These are phyloP conservation scores for Lagerstroemia speciosa DNA, from an alignment of 345 rosid species.

Conservation along the genomic window DNA sequence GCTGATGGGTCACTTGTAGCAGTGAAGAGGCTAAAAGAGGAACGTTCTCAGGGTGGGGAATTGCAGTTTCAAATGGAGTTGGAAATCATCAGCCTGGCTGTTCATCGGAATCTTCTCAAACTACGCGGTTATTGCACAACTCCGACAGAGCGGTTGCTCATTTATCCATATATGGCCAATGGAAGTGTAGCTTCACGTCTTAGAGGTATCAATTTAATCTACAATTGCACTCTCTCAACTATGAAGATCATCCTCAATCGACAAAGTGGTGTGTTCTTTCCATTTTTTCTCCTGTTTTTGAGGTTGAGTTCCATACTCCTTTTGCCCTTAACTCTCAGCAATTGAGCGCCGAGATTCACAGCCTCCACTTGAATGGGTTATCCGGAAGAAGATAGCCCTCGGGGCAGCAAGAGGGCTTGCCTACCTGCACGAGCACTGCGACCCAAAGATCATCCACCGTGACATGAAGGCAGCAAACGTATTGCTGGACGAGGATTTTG, in stretches of 20 bases:
- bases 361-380: slow-evolving; percentile 7
- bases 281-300: background rate
- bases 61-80: background rate
- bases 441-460: background rate
- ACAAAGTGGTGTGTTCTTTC: background rate
- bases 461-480: slow-evolving; percentile 8
- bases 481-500: slow-evolving; percentile 4
- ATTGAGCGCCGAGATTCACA: background rate
- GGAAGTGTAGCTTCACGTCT: background rate
- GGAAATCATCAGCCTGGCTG: background rate
- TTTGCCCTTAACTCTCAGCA: background rate
- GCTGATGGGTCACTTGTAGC: slow-evolving; percentile 8
- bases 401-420: slow-evolving; percentile 10
- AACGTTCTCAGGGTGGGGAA: background rate
- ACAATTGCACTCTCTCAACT: background rate
- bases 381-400: slow-evolving; percentile 4
- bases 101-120: background rate
- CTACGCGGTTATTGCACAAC: background rate
- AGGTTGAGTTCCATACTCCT: background rate
- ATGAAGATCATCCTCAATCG: background rate
- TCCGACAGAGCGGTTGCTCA: background rate
- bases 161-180: slow-evolving; percentile 4
- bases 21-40: background rate
- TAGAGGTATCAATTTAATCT: background rate
- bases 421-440: background rate